Base-by-base conservation (phyloP, 768 basidiomycete genomes). In the Inosperma sp. region DNA sequence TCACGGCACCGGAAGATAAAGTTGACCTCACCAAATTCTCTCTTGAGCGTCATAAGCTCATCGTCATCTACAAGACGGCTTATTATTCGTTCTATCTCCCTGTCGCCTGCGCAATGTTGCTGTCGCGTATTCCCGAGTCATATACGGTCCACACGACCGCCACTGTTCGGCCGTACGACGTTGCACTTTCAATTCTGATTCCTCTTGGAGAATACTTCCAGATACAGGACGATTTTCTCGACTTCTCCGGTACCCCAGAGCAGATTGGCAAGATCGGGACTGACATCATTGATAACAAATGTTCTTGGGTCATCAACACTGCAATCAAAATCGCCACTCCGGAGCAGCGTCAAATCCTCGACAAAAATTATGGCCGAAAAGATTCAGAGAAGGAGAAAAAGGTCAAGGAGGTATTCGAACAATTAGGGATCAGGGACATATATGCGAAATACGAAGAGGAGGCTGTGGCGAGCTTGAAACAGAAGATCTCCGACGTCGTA, bases 251-350 rank as follows among this genome's bases (percentile, higher is more conserved):
- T 5, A 80, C 88, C 7, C 91, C 92, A 0, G 93, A 93, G 69
- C 78, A 87, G 58, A 86, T 96, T 46, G 95, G 95, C 45, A 98
- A 99, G 72, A 83, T 99, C 53, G 95, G 95, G n/a, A 97, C 95
- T 13, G 95, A 98, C 67, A 99, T 99, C 62, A 67, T 97, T 52
- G 95, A 98, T 70, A 97, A 97, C 81, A 98, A 98, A 73, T 97
- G 95, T 69, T 88, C 87, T n/a, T 99, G 95, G 95, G 84, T 85
- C 60, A 77, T 97, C 67, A 97, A 95, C 71, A 83, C 81, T 17
- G 95, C 93, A 29, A 75, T 98, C 52, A 65, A 69, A 16, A 64
- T 73, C 34, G 81, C 77, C 2, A 73, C 70, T 3, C 71, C 80
- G 0, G 76, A 62, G 16, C 84, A 86, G 64, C 76, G 79, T 25